Conservation (phyloP, 2,329 filamentous ascomycete genomes). For the Alternaria dauci region DNA sequence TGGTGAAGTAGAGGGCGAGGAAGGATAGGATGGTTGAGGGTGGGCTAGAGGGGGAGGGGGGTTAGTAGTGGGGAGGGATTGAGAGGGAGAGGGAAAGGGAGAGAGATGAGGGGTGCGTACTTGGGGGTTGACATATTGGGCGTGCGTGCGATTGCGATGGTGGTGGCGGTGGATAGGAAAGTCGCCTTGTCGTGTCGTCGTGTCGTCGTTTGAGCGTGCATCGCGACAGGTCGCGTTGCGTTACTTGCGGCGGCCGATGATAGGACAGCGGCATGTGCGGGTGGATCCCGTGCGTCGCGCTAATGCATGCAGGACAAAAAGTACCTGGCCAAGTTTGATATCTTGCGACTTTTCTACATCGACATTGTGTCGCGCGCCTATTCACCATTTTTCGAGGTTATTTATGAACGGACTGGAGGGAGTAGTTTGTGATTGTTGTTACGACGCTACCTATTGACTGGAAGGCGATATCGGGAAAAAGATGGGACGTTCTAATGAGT, state of each 20-base stretch:
- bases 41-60: constrained; percentile 13
- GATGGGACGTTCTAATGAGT: constrained; percentile 6
- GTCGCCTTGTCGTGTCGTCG: not conserved
- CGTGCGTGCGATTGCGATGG: not conserved
- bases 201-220: not conserved
- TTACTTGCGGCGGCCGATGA: not conserved
- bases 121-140: constrained; percentile 12
- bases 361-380: not conserved
- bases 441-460: not conserved
- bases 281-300: constrained; percentile 15
- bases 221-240: not conserved
- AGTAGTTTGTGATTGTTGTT: not conserved
- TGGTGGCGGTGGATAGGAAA: not conserved
- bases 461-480: not conserved
- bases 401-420: not conserved
- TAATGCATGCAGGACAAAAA: constrained; percentile 30
- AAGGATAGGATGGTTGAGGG: constrained; percentile 27
- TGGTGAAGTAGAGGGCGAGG: constrained; percentile 51
- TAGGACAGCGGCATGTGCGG: constrained; percentile 14
- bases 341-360: constrained; percentile 1
- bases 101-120: not conserved
- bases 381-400: not conserved
- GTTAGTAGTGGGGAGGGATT: not conserved
- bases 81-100: not conserved
- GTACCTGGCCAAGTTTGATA: constrained; percentile 1